These are phyloP conservation scores for Anaeromyces robustus DNA, from an alignment of 192 early-diverging fungal species.

Conservation along the genomic window DNA sequence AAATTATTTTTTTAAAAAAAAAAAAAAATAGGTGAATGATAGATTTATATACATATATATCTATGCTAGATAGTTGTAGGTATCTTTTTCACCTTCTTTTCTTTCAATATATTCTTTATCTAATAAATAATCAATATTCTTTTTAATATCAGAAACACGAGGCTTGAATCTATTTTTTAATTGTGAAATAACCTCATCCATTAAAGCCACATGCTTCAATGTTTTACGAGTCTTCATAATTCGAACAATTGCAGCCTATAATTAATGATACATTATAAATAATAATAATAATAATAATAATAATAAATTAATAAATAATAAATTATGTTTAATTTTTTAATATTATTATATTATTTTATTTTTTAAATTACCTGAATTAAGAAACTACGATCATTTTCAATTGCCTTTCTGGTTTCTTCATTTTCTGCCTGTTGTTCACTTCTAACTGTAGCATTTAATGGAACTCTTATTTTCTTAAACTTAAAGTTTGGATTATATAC, in stretches of 20 bases:
- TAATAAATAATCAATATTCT: conserved; percentile 84
- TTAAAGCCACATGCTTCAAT: conserved; percentile 65
- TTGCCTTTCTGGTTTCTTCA: conserved; percentile 79
- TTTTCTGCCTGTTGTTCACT: conserved; percentile 80
- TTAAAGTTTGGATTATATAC: conserved; percentile 57
- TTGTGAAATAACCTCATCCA: conserved; percentile 79
- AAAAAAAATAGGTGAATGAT: not conserved
- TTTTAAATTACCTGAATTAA: conserved; percentile 61
- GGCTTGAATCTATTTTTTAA: conserved; percentile 81
- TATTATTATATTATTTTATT: not conserved
- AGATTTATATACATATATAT: not conserved
- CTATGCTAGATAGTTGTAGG: not conserved
- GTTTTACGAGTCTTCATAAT: conserved; percentile 97
- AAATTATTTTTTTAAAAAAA: too few relatives aligned
- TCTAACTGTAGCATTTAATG: conserved; percentile 71
- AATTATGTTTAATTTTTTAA: not conserved
- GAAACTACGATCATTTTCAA: conserved; percentile 81
- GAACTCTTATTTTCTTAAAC: conserved; percentile 75
- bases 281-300: too few relatives aligned
- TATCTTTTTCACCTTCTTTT: not conserved
- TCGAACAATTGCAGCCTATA: conserved; percentile 87
- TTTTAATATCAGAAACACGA: conserved; percentile 79
- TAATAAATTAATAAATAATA: too few relatives aligned
- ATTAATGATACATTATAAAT: too few relatives aligned
- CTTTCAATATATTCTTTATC: conserved; percentile 36